Evolutionary conservation across 495 filamentous ascomycete genomes (phyloP).

Genomic region (Rusavskia elegans): DNA sequence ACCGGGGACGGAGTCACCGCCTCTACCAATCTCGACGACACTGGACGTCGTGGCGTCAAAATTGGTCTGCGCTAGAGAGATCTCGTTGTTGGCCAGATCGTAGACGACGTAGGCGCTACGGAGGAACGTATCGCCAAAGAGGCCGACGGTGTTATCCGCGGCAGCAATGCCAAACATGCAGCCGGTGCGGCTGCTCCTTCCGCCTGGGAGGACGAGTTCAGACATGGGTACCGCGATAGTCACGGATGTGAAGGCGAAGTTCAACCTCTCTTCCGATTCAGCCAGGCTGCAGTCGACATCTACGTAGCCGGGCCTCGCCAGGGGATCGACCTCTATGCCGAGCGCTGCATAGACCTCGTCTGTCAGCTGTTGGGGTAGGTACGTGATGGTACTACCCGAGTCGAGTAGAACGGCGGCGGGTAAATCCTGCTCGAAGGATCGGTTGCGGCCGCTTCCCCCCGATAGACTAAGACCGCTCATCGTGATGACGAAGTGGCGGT

Average conservation of each 20-base stretch:
- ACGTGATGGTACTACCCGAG: slow-evolving; percentile 80
- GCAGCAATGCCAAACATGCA: slow-evolving; percentile 69
- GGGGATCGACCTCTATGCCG: slow-evolving; percentile 40
- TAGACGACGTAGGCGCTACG: slow-evolving; percentile 87
- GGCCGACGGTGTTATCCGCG: slow-evolving; percentile 39
- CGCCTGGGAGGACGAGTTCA: slow-evolving; percentile 53
- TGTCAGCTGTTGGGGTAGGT: slow-evolving; percentile 60
- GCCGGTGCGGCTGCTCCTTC: slow-evolving; percentile 26
- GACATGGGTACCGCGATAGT: slow-evolving; percentile 57
- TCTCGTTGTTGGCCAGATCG: slow-evolving; percentile 74
- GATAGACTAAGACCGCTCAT: slow-evolving; percentile 46
- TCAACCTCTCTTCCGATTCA: slow-evolving; percentile 38
- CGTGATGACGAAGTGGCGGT: slow-evolving; percentile 68
- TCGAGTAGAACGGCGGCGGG: slow-evolving; percentile 62
- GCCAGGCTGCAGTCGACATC: slow-evolving; percentile 60
- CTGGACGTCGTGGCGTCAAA: slow-evolving; percentile 55
- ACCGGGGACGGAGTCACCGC: slow-evolving; percentile 46
- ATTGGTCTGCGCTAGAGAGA: slow-evolving; percentile 70
- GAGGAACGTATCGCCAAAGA: slow-evolving; percentile 88
- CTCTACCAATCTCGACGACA: slow-evolving; percentile 58
- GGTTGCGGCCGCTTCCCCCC: slow-evolving; percentile 22
- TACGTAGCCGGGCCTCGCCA: slow-evolving; percentile 19
- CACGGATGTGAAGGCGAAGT: slow-evolving; percentile 51
- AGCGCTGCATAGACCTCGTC: slow-evolving; percentile 46
- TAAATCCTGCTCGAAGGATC: slow-evolving; percentile 25